Evolutionary conservation across 371 early-diverging fungal genomes (phyloP).

Genomic region (Smittium culicis): DNA sequence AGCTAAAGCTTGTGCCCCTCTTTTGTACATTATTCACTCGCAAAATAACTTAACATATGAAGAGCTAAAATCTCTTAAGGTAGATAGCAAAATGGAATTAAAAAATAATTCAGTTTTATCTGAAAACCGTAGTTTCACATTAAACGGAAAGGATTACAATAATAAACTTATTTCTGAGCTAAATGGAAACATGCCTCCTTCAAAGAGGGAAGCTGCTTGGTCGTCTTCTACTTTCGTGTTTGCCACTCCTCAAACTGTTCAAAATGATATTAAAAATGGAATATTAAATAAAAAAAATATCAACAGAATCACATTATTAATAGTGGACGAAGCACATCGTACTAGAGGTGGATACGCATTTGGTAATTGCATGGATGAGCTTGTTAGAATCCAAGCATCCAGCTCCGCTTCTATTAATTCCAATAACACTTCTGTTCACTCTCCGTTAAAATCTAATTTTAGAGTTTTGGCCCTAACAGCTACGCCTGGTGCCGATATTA

Average conservation of each 20-base stretch:
- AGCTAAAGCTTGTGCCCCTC: constrained; percentile 49
- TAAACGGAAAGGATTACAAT: not conserved
- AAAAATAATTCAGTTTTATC: not conserved
- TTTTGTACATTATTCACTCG: constrained; percentile 21
- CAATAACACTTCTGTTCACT: constrained; percentile 25
- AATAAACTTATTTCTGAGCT: constrained; percentile 39
- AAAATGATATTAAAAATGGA: constrained; percentile 59
- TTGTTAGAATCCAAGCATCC: constrained; percentile 35
- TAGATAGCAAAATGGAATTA: constrained; percentile 33
- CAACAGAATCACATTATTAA: constrained; percentile 45
- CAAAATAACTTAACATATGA: constrained; percentile 30
- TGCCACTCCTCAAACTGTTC: constrained; percentile 76
- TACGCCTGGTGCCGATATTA: constrained; percentile 66
- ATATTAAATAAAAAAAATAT: constrained; percentile 38
- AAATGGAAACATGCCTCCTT: constrained; percentile 52
- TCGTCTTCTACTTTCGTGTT: constrained; percentile 56
- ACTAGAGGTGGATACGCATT: constrained; percentile 78
- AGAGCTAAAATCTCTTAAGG: constrained; percentile 50
- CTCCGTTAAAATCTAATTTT: constrained; percentile 50
- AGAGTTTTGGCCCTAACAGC: constrained; percentile 82
- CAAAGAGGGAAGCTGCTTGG: constrained; percentile 41
- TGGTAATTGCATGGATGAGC: constrained; percentile 44
- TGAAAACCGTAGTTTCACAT: not conserved
- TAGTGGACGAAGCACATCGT: constrained; percentile 88
- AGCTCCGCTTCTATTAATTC: constrained; percentile 9